phyloP scores from a whole-genome alignment of 2,329 filamentous ascomycete genomes.

The Thelonectria discophora region DNA sequence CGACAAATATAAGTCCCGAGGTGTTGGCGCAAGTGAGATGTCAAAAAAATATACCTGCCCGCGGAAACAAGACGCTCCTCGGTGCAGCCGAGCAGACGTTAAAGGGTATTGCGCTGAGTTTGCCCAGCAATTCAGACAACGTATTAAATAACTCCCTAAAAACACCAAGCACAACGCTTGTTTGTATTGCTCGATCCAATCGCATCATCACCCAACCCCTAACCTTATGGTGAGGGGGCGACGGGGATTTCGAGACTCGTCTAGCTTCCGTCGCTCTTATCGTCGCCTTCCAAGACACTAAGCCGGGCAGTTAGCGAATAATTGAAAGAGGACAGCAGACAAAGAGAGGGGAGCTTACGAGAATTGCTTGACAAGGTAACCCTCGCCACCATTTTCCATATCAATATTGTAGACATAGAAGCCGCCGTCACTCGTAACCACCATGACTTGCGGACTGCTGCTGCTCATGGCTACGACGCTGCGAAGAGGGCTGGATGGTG shows the following conservation, averaged over 20 bases:
- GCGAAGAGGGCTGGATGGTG: conserved; percentile 65
- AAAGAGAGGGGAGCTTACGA: conserved; percentile 69
- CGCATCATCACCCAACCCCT: not conserved
- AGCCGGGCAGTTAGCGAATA: conserved; percentile 8
- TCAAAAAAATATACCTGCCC: not conserved
- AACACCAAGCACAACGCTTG: conserved; percentile 6
- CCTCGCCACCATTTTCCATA: conserved; percentile 92
- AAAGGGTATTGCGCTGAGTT: conserved; percentile 26
- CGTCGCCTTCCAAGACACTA: conserved; percentile 64
- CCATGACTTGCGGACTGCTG: conserved; percentile 95
- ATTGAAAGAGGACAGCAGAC: not conserved
- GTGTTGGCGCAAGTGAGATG: not conserved
- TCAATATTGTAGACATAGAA: conserved; percentile 97
- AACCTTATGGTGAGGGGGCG: not conserved
- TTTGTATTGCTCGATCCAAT: conserved; percentile 7
- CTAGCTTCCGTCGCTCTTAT: conserved; percentile 58
- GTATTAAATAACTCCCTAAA: conserved; percentile 1
- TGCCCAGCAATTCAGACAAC: conserved; percentile 7
- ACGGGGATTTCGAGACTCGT: not conserved
- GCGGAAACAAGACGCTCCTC: not conserved
- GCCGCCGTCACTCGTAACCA: conserved; percentile 93
- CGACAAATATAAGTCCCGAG: not conserved
- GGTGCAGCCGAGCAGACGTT: conserved; percentile 6
- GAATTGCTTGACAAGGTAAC: conserved; percentile 88
- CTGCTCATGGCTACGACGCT: conserved; percentile 98